Conservation (phyloP, 2,329 filamentous ascomycete species). For the Fonsecaea monophora region DNA sequence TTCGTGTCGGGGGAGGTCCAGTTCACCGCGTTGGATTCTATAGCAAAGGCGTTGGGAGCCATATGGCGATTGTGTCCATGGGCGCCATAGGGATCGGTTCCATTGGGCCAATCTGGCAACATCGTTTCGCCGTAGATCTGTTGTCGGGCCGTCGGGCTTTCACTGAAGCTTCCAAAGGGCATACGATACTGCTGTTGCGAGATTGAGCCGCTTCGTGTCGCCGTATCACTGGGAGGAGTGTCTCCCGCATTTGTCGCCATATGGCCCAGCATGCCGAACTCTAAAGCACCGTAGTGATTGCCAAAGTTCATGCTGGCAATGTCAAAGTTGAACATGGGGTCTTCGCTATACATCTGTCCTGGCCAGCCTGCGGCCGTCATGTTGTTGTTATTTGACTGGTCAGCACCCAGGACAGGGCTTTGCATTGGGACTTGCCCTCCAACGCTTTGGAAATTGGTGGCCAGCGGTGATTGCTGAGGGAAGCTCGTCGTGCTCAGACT, state of each 20-base stretch:
- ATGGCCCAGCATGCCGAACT: slow-evolving; percentile 95
- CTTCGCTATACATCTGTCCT: slow-evolving; percentile 73
- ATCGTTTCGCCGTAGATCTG: slow-evolving; percentile 53
- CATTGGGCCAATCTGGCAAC: slow-evolving; percentile 54
- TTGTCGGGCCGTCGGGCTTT: slow-evolving; percentile 53
- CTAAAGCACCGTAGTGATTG: slow-evolving; percentile 92
- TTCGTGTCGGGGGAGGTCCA: slow-evolving; percentile 65
- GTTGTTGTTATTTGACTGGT: slow-evolving; percentile 46
- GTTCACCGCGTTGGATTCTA: slow-evolving; percentile 63
- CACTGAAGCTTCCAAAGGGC: slow-evolving; percentile 49
- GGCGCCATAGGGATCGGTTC: slow-evolving; percentile 48
- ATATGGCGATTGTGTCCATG: slow-evolving; percentile 42
- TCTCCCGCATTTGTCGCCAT: slow-evolving; percentile 93
- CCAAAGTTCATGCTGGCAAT: slow-evolving; percentile 93
- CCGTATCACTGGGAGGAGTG: slow-evolving; percentile 71
- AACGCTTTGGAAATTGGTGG: slow-evolving; percentile 70
- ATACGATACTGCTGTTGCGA: slow-evolving; percentile 48
- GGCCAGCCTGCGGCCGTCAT: slow-evolving; percentile 49
- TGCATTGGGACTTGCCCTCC: slow-evolving; percentile 47
- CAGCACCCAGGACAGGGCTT: slow-evolving; percentile 49
- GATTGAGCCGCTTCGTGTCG: slow-evolving; percentile 56
- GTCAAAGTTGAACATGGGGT: slow-evolving; percentile 95
- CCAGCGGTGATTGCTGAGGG: slow-evolving; percentile 74
- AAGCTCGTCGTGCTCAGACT: slow-evolving; percentile 61
- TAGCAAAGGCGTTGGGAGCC: slow-evolving; percentile 65